A percentile compares a stretch with the other conserved stretches of the same genome.
Conservation (phyloP, 2,329 filamentous ascomycete genomes). For the Leptographium galeiforme region DNA sequence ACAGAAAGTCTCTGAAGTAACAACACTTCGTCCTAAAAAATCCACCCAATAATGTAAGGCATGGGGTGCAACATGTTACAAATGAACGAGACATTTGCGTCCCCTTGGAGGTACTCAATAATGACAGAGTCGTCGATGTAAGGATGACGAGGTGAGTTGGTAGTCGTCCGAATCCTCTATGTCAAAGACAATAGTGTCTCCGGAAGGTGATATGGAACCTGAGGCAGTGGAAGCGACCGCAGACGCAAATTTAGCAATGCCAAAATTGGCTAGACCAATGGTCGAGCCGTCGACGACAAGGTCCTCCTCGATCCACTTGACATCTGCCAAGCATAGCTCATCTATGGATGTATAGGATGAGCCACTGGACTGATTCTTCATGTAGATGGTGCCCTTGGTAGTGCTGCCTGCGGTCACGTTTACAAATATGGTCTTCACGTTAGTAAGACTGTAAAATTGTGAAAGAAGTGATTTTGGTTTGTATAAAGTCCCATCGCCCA, state of each 20-base stretch:
- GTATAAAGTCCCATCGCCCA: background rate
- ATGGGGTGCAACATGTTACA: too few relatives aligned
- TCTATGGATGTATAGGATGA: background rate
- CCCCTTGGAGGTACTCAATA: background rate
- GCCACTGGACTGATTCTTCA: background rate
- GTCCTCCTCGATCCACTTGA: background rate
- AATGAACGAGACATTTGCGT: too few relatives aligned
- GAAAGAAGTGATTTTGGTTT: background rate
- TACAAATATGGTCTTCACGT: background rate
- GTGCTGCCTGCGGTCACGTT: background rate
- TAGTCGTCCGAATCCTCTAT: background rate
- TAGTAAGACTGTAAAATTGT: background rate
- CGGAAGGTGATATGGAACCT: background rate
- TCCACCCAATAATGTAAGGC: too few relatives aligned
- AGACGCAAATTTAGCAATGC: background rate
- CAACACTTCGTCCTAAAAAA: too few relatives aligned
- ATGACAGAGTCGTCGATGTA: background rate
- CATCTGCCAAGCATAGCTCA: background rate
- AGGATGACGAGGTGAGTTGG: background rate
- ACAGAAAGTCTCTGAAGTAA: too few relatives aligned
- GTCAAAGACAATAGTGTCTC: background rate
- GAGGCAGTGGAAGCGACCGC: background rate
- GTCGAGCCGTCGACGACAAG: background rate
- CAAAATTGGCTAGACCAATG: background rate
- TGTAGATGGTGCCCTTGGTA: background rate